Evolutionary conservation across 192 early-diverging fungal genomes (phyloP), one percentile per base, ranked within the genome.

Genomic region (Coemansia sp.): DNA sequence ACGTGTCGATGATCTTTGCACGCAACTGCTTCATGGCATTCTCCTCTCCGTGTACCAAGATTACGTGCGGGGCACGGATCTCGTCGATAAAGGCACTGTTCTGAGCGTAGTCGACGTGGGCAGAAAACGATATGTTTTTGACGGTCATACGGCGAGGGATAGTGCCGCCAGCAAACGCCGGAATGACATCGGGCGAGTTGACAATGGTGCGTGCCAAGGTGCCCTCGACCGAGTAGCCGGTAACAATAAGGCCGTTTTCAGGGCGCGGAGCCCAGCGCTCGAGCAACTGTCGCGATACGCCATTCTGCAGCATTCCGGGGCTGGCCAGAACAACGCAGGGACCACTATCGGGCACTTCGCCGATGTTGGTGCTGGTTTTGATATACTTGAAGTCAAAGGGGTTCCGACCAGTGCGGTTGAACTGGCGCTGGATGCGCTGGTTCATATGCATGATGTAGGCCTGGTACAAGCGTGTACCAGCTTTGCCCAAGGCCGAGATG

Each of bases 361-460:
- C 84, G 63, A 93, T 87, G 64, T 93, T 90, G 55, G 89, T 92
- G 47, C 97, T 79, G 70, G 96, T 94, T 34, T 88, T 90, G 69
- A 94, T 96, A 76, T 96, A 94, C 64, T 95, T 93, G 72, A 99
- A 99, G 25, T 93, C 87, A 75, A 99, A 99, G 10, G 97, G 97
- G 72, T 99, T 99, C 38, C 84, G 86, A 6, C 88, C 86, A 8
- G 88, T 85, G 14, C 74, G 70, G 47, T 61, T 85, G 70, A 93
- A 89, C 76, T 96, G 94, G 69, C 91, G 87, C 45, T 93, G 87
- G 75, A 99, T 98, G 48, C 89, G 86, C 36, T 89, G 85, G 83
- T 97, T 98, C 97, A 99, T 98, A 89, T 96, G 95, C 83, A 98
- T 93, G 66, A 94, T 93, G 71, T 95, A 99, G 9, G 94, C 95